Base-by-base conservation (phyloP, 208 protist genomes). In the Lotmaria passim region DNA sequence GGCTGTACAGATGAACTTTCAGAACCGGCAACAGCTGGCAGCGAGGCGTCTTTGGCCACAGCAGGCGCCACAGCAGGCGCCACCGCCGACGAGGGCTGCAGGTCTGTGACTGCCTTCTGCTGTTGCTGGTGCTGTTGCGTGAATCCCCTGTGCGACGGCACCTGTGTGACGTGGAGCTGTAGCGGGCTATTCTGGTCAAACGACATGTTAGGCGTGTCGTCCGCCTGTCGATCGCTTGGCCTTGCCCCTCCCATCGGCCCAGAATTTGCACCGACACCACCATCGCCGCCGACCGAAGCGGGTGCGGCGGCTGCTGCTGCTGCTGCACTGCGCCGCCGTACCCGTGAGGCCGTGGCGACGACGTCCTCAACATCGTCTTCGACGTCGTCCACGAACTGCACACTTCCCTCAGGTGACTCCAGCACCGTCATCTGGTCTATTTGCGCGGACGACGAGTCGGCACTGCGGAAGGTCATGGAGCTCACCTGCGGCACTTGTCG, bases 401-500 rank as follows among this genome's bases (percentile, higher is more conserved):
- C 43, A 48, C 57, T 55, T 23, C 44, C 24, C 34, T 69, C 24
- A 31, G 53, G 53, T 6, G 69, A 69, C 34, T 75, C 61, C 39
- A 75, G 62, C 30, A 39, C 61, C 46, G 69, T 50, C 44, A 75
- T 68, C 46, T 64, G 53, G n/a, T 69, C 61, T 1, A 59, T 47
- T 50, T 59, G 63, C 17, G 47, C 39, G 11, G 64, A 60, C 11
- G 57, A 66, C 17, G 63, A 70, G 12, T 53, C 47, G 0, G 71
- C 55, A 21, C 41, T 70, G 63, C 57, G 63, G 56, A 46, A 46
- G 2, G 23, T 44, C 71, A 60, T 67, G 19, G 53, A 69, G n/a
- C 61, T 51, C 10, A 66, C 10, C 8, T 34, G 33, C 12, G 47
- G 34, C 39, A 66, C 31, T 30, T 31, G 56, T 0, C n/a, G 69